Conservation (phyloP, 768 basidiomycete genomes). For the Mrakia blollopis region DNA sequence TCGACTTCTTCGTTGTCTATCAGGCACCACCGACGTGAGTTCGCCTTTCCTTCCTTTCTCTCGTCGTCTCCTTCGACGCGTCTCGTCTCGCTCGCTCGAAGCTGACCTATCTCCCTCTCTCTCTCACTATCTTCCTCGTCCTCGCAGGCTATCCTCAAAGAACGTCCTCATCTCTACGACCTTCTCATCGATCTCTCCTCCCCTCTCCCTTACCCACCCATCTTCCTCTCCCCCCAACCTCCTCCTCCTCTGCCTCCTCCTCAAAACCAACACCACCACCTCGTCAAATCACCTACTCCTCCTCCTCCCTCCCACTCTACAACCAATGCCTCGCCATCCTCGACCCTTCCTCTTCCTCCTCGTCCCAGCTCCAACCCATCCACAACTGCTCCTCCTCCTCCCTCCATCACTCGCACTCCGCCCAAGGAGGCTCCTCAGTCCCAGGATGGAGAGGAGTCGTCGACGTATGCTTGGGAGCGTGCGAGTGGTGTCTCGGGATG, state of each 20-base stretch:
- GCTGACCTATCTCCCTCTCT: background rate
- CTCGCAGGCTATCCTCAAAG: conserved; percentile 12
- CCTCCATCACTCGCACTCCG: background rate
- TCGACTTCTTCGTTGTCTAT: background rate
- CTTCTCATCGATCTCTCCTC: conserved; percentile 15
- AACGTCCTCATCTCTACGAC: conserved; percentile 15
- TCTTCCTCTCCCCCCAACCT: background rate
- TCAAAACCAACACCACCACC: background rate
- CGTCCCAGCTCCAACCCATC: background rate
- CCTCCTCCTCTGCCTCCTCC: background rate
- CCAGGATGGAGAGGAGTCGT: background rate
- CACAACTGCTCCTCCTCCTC: background rate
- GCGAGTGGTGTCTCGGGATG: conserved; percentile 11
- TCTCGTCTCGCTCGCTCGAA: background rate
- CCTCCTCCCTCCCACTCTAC: conserved; percentile 1
- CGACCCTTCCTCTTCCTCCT: background rate
- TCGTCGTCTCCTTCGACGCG: background rate
- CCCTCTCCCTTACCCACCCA: background rate
- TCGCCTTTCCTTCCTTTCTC: background rate
- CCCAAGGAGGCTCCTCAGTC: background rate
- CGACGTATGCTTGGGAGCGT: conserved; percentile 3
- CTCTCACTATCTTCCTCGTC: background rate
- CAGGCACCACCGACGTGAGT: conserved; percentile 12
- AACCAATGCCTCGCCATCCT: conserved; percentile 5
- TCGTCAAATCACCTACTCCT: background rate